These are phyloP conservation scores for Ceriops decandra DNA, from an alignment of 345 rosid genomes.

Conservation along the genomic window DNA sequence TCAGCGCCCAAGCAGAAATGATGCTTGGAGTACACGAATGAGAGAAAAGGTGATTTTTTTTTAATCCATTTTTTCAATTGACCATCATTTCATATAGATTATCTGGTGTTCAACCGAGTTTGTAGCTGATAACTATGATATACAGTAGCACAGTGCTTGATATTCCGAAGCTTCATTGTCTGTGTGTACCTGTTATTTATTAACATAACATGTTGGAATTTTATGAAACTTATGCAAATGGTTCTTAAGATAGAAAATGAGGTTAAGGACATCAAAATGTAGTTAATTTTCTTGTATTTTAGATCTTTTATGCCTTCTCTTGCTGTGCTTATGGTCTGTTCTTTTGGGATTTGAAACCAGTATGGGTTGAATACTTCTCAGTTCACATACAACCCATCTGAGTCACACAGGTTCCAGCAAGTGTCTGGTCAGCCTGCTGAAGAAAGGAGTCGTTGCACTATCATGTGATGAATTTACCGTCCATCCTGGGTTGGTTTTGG, in stretches of 20 bases:
- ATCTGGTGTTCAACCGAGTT: neutral
- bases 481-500: constrained; percentile 6
- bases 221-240: no score
- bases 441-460: constrained; percentile 82
- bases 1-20: constrained; percentile 87
- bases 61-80: neutral
- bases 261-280: no score
- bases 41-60: constrained; percentile 73
- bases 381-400: constrained; percentile 91
- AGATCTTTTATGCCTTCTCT: neutral
- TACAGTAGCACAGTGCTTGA: no score
- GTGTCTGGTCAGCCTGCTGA: constrained; percentile 56
- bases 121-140: no score
- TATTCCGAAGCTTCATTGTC: no score
- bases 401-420: constrained; percentile 74
- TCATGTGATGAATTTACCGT: constrained; percentile 47
- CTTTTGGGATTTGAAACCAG: constrained; percentile 39
- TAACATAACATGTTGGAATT: no score
- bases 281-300: no score
- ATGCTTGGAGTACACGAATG: constrained; percentile 99
- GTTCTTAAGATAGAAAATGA: no score
- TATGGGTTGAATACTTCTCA: constrained; percentile 88
- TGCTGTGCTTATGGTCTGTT: neutral
- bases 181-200: no score
- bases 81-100: neutral